Evolutionary conservation across 2,329 filamentous ascomycete genomes (phyloP), one percentile per base, ranked within the genome.

Genomic region (Nemania sp.): DNA sequence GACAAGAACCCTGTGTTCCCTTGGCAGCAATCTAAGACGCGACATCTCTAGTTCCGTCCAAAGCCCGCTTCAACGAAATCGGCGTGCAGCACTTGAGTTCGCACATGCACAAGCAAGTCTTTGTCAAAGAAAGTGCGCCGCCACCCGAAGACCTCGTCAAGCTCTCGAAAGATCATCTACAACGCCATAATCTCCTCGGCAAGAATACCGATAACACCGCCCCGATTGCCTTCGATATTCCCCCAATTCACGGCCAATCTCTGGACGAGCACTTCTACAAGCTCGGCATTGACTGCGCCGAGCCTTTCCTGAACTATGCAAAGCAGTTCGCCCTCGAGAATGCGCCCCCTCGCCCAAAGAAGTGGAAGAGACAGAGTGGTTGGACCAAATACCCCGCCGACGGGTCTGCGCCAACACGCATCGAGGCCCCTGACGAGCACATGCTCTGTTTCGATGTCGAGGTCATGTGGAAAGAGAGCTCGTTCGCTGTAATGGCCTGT

Each of bases 401-500:
- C 69, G 91, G 90, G 19, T 51, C 49, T 3, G 78, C 75, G 11
- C 80, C 80, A 14, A 89, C 94, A 68, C 70, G 79, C 3, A 83
- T 96, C 4, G 84, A 88, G 57, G 83, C 85, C 8, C 94, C 95
- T 0, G 80, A 93, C 56, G 92, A 94, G 68, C 75, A 82, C 3
- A 86, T 93, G 79, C 77, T 97, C 49, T 92, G 89, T 31, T 99
- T 99, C 64, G 94, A 99, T 72, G 96, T 92, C 1, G 94, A 99
- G 72, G 92, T 97, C 41, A 86, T 99, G 87, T 99, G 88, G 82
- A 96, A 95, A 69, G 85, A 94, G 68, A 93, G 87, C 61, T 86
- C 89, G 0, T 99, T 91, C 71, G 91, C 95, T 0, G 91, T 96
- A 52, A 97, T 99, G 91, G 94, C 95, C 19, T 97, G 93, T 69